These are phyloP conservation scores for Cucurbita maxima DNA, from an alignment of 306 rosid species.

Conservation along the genomic window DNA sequence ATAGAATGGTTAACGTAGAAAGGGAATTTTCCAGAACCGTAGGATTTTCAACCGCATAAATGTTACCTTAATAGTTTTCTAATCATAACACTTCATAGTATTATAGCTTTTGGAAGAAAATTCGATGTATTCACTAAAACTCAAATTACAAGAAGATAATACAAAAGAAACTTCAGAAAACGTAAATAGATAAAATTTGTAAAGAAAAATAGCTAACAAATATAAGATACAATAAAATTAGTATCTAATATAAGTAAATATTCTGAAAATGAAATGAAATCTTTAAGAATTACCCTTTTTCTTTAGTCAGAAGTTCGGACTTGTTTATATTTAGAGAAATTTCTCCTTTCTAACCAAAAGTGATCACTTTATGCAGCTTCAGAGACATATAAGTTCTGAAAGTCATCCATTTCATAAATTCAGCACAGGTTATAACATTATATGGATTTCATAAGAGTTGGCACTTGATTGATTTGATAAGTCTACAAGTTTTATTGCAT, in stretches of 20 bases:
- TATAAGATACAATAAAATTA: not conserved
- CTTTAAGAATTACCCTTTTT: not conserved
- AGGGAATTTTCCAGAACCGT: too few species aligned
- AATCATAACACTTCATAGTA: too few species aligned
- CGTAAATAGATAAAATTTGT: not conserved
- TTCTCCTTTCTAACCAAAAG: constrained; percentile 10
- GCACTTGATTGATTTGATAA: not conserved
- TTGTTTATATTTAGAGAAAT: constrained; percentile 5
- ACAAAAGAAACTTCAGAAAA: not conserved
- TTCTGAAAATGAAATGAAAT: not conserved
- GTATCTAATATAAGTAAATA: not conserved
- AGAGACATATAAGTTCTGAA: constrained; percentile 61
- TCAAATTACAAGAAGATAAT: not conserved
- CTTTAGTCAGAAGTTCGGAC: not conserved
- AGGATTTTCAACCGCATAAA: too few species aligned
- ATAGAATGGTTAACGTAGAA: too few species aligned
- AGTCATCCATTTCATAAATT: constrained; percentile 85
- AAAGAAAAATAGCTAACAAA: not conserved
- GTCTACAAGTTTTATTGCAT: not conserved
- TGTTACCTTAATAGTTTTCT: too few species aligned
- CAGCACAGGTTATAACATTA: constrained; percentile 55
- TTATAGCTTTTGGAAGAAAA: not conserved
- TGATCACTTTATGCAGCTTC: constrained; percentile 52
- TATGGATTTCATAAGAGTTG: not conserved
- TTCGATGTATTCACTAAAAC: not conserved